Base-by-base conservation (phyloP, 768 basidiomycete species). In the Collybiopsis confluens region DNA sequence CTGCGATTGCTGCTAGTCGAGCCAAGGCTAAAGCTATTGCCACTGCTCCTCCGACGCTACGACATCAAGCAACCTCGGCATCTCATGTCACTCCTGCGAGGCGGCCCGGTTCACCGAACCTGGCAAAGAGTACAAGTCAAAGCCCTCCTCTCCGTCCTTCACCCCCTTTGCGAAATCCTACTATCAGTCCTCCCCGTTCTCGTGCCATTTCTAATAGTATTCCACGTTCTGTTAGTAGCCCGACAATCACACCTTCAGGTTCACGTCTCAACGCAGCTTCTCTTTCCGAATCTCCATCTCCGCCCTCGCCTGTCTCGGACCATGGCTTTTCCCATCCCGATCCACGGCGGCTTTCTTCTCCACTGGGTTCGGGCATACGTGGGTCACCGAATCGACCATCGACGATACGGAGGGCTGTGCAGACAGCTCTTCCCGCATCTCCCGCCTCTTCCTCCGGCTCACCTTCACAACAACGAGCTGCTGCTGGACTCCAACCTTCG, bases 1-100 rank as follows among this genome's bases (percentile, higher is more conserved):
- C 92, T 8, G 83, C 90, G 21, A 90, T 95, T 61, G 93, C 93
- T 37, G 92, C 93, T 20, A 94, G 89, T 64, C 80, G 92, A 21
- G 90, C 88, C 15, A 95, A 91, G 65, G 90, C 90, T 15, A 92
- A 85, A 62, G 86, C 82, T 20, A 90, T 90, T 56, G 89, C 91
- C 2, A 85, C 77, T 28, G 88, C 90, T 8, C 91, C 91, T 18
- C 91, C 91, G 3, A 80, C 80, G 47, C 74, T 90, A 45, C 79
- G 86, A 49, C 91, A 92, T 65, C 89, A 91, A 65, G 88, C 90
- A 4, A 92, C 88, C 8, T 88, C 90, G 45, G 73, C 79, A 15
- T 75, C 88, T 30, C 81, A 88, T 60, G 74, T 78, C 7, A 70
- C 76, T 27, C 74, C 84, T 41, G 65, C 66, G 41, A 70, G 73